phyloP scores from a whole-genome alignment of 2,329 filamentous ascomycete genomes.

The Ophiostoma triangulosporum region DNA sequence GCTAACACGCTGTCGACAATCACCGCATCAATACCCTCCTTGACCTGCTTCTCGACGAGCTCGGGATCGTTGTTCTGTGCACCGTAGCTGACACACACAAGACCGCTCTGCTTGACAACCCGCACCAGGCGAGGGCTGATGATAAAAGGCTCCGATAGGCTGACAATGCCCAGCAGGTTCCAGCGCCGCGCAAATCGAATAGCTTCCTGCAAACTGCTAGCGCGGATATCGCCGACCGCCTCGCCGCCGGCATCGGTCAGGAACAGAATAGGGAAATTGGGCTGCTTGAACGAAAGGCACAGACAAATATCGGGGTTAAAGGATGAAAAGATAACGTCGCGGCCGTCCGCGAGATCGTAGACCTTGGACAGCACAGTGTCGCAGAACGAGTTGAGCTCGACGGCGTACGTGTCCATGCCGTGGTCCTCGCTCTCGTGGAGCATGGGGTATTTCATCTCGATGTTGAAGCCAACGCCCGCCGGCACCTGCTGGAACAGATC shows the following conservation, averaged over 20 bases:
- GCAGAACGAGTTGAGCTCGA: constrained; percentile 92
- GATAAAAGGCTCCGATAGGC: constrained; percentile 75
- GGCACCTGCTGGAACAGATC: constrained; percentile 82
- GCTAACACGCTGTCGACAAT: constrained; percentile 92
- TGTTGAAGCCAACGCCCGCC: constrained; percentile 82
- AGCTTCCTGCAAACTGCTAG: constrained; percentile 85
- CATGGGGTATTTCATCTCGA: constrained; percentile 97
- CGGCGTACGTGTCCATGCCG: constrained; percentile 91
- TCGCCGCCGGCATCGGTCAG: constrained; percentile 77
- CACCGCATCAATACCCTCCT: constrained; percentile 91
- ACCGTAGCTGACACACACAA: constrained; percentile 96
- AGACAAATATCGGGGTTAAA: constrained; percentile 98
- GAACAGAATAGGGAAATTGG: constrained; percentile 89
- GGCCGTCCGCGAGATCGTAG: constrained; percentile 66
- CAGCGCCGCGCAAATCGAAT: constrained; percentile 88
- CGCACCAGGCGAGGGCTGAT: constrained; percentile 77
- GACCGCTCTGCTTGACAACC: constrained; percentile 84
- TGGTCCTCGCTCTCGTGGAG: constrained; percentile 88
- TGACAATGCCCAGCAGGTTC: constrained; percentile 88
- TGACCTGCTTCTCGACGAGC: constrained; percentile 82
- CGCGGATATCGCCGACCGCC: constrained; percentile 75
- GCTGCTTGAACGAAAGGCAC: constrained; percentile 90
- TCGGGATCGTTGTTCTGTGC: constrained; percentile 72
- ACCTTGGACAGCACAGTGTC: constrained; percentile 85
- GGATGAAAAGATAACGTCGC: constrained; percentile 94